These are phyloP conservation scores for Crithidia fasciculata DNA, from an alignment of 208 protist genomes.

Conservation along the genomic window DNA sequence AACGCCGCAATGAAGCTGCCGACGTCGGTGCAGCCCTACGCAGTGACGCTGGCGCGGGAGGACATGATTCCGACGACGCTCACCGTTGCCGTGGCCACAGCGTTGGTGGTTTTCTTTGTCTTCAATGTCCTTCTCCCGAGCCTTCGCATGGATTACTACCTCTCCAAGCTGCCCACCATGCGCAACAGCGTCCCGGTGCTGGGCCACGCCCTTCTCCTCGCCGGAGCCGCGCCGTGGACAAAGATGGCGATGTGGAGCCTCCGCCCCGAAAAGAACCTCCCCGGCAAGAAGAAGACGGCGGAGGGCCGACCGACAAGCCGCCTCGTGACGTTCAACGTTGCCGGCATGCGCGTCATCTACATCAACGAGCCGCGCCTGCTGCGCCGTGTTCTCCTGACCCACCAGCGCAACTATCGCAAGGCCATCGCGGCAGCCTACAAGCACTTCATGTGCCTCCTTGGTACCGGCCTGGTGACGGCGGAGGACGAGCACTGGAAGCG, in stretches of 20 bases:
- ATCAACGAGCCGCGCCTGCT: slow-evolving; percentile 83
- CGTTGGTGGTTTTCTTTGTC: slow-evolving; percentile 50
- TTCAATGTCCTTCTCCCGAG: slow-evolving; percentile 56
- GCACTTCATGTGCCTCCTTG: slow-evolving; percentile 90
- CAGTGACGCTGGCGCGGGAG: slow-evolving; percentile 13
- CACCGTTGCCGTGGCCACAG: slow-evolving; percentile 27
- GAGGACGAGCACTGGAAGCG: slow-evolving; percentile 91
- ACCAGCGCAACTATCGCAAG: slow-evolving; percentile 89
- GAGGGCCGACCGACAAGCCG: slow-evolving; percentile 33
- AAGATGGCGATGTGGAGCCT: slow-evolving; percentile 88
- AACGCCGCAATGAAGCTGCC: slow-evolving; percentile 32
- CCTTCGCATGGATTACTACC: slow-evolving; percentile 68
- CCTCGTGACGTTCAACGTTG: slow-evolving; percentile 79
- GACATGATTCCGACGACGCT: slow-evolving; percentile 25
- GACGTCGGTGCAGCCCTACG: slow-evolving; percentile 24
- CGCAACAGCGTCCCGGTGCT: slow-evolving; percentile 71
- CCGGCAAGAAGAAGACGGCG: slow-evolving; percentile 15
- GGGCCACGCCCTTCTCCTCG: slow-evolving; percentile 76
- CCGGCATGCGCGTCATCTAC: slow-evolving; percentile 83
- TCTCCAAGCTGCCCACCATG: slow-evolving; percentile 69
- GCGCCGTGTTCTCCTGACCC: slow-evolving; percentile 83
- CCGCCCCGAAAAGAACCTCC: slow-evolving; percentile 53
- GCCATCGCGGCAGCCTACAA: slow-evolving; percentile 85
- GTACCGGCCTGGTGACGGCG: slow-evolving; percentile 84
- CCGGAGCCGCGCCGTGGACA: slow-evolving; percentile 65